Evolutionary conservation across 805 yeast genomes (phyloP).

Genomic region (Saccharomycopsis selenospora): DNA sequence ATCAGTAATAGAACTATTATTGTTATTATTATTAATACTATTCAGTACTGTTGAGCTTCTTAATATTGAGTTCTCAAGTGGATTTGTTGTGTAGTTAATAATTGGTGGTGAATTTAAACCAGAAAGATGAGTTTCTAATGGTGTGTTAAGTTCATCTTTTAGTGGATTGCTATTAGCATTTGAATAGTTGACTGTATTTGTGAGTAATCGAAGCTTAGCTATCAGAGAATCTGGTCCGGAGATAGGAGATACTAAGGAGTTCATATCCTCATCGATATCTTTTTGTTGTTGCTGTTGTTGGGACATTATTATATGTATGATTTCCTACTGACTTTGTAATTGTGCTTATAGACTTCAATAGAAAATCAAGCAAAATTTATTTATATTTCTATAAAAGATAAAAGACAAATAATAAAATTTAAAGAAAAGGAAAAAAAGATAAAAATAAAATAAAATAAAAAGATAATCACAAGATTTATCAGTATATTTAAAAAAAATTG

Average conservation of each 20-base stretch:
- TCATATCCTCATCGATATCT: no score
- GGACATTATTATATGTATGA: no score
- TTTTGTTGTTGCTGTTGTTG: no score
- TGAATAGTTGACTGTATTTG: not conserved
- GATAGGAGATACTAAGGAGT: not conserved
- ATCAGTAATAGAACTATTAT: not conserved
- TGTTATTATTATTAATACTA: not conserved
- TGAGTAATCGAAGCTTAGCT: not conserved
- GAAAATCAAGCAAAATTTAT: no score
- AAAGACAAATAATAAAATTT: no score
- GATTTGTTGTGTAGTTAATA: slow-evolving; percentile 1
- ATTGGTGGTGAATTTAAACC: not conserved
- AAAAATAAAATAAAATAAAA: no score
- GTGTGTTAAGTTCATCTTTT: not conserved
- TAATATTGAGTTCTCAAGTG: not conserved
- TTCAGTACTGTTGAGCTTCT: not conserved
- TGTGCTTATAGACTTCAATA: no score
- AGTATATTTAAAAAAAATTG: no score
- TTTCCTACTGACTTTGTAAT: no score
- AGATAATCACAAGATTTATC: no score
- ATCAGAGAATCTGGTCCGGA: not conserved
- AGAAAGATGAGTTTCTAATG: not conserved
- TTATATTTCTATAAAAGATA: no score
- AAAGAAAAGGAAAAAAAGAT: no score
- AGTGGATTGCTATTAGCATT: not conserved